phyloP scores from a whole-genome alignment of 495 filamentous ascomycete genomes.

The Ascobolus immersus region DNA sequence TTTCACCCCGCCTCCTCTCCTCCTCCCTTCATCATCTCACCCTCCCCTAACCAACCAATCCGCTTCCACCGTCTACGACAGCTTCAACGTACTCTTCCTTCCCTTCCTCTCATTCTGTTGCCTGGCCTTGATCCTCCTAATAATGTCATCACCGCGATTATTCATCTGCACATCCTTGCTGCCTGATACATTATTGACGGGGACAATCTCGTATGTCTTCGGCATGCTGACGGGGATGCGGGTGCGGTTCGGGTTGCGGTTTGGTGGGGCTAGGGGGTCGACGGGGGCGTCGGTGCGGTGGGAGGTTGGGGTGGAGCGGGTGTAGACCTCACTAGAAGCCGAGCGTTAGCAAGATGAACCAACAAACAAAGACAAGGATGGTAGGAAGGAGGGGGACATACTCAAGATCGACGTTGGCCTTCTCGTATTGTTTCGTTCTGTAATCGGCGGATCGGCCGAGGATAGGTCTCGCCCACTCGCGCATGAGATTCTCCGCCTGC shows the following conservation, averaged over 20 bases:
- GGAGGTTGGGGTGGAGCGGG: no score
- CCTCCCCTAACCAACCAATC: no score
- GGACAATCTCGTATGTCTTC: constrained; percentile 12
- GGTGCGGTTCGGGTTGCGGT: constrained; percentile 13
- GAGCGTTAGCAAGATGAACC: no score
- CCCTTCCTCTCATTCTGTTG: constrained; percentile 13
- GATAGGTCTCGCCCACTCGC: constrained; percentile 92
- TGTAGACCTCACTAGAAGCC: no score
- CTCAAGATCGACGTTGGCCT: not conserved
- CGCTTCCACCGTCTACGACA: constrained; percentile 5
- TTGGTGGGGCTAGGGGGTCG: constrained; percentile 12
- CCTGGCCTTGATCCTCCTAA: constrained; percentile 16
- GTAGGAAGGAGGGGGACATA: not conserved
- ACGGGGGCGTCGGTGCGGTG: no score
- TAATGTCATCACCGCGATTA: constrained; percentile 13
- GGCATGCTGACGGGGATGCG: constrained; percentile 14
- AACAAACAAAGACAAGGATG: not conserved
- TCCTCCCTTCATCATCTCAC: no score
- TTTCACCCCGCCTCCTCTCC: no score
- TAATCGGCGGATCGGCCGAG: constrained; percentile 82
- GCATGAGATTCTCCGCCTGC: constrained; percentile 63
- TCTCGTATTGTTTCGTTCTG: constrained; percentile 4
- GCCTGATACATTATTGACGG: constrained; percentile 7
- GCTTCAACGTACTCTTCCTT: constrained; percentile 12
- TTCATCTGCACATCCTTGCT: constrained; percentile 11